Conservation (phyloP, 2,329 filamentous ascomycete species). For the Claviceps cyperi region DNA sequence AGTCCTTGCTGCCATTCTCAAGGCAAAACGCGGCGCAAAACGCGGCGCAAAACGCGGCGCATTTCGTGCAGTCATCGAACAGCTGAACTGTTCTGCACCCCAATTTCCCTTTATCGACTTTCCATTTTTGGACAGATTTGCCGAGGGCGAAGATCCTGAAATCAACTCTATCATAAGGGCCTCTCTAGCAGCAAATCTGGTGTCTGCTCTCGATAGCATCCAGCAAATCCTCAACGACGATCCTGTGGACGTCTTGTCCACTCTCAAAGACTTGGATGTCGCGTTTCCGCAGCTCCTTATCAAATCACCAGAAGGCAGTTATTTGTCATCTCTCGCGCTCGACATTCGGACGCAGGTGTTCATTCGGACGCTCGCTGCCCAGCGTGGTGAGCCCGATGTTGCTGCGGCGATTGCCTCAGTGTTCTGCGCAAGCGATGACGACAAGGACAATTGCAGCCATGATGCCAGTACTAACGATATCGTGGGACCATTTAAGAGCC, state of each 20-base stretch:
- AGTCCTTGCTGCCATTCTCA: background rate
- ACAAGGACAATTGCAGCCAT: background rate
- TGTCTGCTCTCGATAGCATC: slow-evolving; percentile 18
- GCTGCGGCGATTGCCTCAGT: slow-evolving; percentile 13
- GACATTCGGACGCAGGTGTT: slow-evolving; percentile 23
- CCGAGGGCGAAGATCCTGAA: background rate
- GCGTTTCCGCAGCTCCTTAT: slow-evolving; percentile 18
- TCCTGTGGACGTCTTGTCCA: slow-evolving; percentile 8
- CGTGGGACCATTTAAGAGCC: slow-evolving; percentile 13
- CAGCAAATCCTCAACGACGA: slow-evolving; percentile 5
- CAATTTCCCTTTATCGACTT: slow-evolving; percentile 16
- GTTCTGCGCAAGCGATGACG: slow-evolving; percentile 14
- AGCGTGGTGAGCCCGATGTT: slow-evolving; percentile 5
- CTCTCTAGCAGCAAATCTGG: slow-evolving; percentile 22
- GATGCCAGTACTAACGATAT: slow-evolving; percentile 5
- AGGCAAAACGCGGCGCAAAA: background rate
- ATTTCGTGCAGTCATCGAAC: background rate
- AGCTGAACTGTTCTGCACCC: background rate
- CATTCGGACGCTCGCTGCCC: slow-evolving; percentile 15
- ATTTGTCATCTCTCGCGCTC: slow-evolving; percentile 14
- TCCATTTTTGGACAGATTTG: slow-evolving; percentile 5
- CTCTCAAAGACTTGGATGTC: slow-evolving; percentile 18
- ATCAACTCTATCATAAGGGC: slow-evolving; percentile 1
- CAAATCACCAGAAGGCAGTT: slow-evolving; percentile 7
- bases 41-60: background rate